These are phyloP conservation scores for Geosmithia morbida DNA, from an alignment of 2,329 filamentous ascomycete genomes.

Conservation along the genomic window DNA sequence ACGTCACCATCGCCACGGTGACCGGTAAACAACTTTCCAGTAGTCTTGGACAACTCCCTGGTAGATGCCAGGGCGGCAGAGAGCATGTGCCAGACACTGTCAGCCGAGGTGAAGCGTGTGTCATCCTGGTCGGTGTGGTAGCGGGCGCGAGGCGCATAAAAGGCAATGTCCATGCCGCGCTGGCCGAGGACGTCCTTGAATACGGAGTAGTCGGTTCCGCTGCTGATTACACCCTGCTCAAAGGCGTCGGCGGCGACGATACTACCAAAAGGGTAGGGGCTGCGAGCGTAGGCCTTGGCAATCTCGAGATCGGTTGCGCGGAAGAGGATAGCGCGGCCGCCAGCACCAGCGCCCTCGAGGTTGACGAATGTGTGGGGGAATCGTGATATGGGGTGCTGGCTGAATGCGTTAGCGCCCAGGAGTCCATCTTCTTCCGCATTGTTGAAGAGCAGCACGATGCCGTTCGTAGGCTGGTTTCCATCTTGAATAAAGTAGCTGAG, in stretches of 20 bases:
- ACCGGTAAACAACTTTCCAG: slow-evolving; percentile 51
- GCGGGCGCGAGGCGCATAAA: slow-evolving; percentile 69
- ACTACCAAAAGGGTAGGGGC: slow-evolving; percentile 66
- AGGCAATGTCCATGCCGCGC: slow-evolving; percentile 82
- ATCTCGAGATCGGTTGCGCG: slow-evolving; percentile 78
- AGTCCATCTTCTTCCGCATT: slow-evolving; percentile 92
- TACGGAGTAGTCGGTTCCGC: slow-evolving; percentile 79
- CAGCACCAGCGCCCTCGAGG: slow-evolving; percentile 86
- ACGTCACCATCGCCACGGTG: slow-evolving; percentile 35
- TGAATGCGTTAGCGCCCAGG: slow-evolving; percentile 75
- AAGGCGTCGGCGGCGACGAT: slow-evolving; percentile 79
- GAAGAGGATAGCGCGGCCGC: slow-evolving; percentile 77
- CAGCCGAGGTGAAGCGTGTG: slow-evolving; percentile 56
- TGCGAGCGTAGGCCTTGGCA: slow-evolving; percentile 60
- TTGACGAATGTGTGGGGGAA: slow-evolving; percentile 86
- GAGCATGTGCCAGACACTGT: slow-evolving; percentile 86
- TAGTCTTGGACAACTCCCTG: slow-evolving; percentile 54
- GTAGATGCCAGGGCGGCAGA: slow-evolving; percentile 68
- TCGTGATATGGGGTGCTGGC: slow-evolving; percentile 64
- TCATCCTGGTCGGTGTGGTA: slow-evolving; percentile 93
- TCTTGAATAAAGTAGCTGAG: slow-evolving; percentile 70
- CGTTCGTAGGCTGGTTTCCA: slow-evolving; percentile 59
- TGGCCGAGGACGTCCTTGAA: slow-evolving; percentile 67
- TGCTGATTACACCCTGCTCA: slow-evolving; percentile 60
- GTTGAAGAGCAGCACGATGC: slow-evolving; percentile 77